phyloP scores from a whole-genome alignment of 2,329 filamentous ascomycete species.

The Triangularia setosa region DNA sequence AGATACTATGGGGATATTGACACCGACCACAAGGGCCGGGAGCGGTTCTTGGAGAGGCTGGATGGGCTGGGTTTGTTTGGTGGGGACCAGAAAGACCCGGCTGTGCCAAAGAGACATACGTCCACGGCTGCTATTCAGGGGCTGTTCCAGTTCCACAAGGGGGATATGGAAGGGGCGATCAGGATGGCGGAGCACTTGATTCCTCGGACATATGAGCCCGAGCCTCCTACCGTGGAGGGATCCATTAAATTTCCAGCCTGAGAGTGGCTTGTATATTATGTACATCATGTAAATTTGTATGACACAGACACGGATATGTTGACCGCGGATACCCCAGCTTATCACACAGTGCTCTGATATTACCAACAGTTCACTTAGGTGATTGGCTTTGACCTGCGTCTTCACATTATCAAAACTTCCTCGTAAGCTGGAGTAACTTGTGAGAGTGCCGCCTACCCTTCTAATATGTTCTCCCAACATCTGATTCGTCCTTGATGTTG shows the following conservation, averaged over 20 bases:
- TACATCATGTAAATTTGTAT: not conserved
- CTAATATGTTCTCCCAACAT: not conserved
- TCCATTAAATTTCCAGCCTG: slow-evolving; percentile 41
- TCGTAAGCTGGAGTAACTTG: not conserved
- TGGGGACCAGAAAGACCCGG: slow-evolving; percentile 43
- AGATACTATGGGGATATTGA: slow-evolving; percentile 90
- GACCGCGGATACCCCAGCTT: slow-evolving; percentile 2
- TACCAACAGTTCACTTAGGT: not conserved
- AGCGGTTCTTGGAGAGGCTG: slow-evolving; percentile 67
- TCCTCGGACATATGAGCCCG: slow-evolving; percentile 52
- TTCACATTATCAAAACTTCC: not conserved
- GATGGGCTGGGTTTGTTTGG: slow-evolving; percentile 67
- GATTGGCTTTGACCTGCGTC: not conserved
- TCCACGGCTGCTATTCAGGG: slow-evolving; percentile 93
- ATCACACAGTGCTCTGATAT: not conserved
- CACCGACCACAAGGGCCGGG: slow-evolving; percentile 54
- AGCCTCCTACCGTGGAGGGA: slow-evolving; percentile 37
- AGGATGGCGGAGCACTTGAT: slow-evolving; percentile 67
- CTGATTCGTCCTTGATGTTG: not conserved
- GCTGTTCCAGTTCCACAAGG: slow-evolving; percentile 93
- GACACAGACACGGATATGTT: not conserved
- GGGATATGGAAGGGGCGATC: slow-evolving; percentile 82
- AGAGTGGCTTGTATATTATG: not conserved
- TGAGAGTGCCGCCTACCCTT: not conserved
- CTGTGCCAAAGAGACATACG: slow-evolving; percentile 50